phyloP scores from a whole-genome alignment of 805 yeast genomes.

The Sporopachydermia lactativora region DNA sequence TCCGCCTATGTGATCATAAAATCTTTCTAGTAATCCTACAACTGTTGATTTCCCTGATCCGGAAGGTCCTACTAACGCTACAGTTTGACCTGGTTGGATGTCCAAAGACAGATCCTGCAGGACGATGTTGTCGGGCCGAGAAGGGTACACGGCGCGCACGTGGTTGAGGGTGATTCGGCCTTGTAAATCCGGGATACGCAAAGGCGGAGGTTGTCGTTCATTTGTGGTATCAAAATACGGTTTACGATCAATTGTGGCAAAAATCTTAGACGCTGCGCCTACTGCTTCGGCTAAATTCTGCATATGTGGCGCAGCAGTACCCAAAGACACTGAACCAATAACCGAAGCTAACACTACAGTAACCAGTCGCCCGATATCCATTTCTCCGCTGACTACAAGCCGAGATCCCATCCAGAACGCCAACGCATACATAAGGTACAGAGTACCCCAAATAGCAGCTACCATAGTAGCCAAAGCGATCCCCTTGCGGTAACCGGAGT shows the following conservation, averaged over 20 bases:
- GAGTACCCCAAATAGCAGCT: constrained; percentile 22
- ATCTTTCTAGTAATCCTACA: constrained; percentile 70
- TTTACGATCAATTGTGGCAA: constrained; percentile 27
- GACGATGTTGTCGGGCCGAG: constrained; percentile 66
- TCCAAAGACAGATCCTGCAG: constrained; percentile 61
- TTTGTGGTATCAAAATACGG: constrained; percentile 22
- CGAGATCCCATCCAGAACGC: constrained; percentile 31
- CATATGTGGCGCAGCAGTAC: constrained; percentile 26
- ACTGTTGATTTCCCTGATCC: constrained; percentile 95
- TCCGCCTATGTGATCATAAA: constrained; percentile 70
- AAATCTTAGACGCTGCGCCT: constrained; percentile 25
- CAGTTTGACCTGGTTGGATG: constrained; percentile 79
- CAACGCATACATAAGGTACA: constrained; percentile 24
- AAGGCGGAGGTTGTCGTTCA: too few relatives aligned
- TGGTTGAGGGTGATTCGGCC: constrained; percentile 75
- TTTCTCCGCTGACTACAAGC: constrained; percentile 18
- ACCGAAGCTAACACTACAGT: constrained; percentile 25
- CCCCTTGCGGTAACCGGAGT: constrained; percentile 15
- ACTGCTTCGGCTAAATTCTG: constrained; percentile 23
- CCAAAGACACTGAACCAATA: constrained; percentile 28
- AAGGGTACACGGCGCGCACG: constrained; percentile 79
- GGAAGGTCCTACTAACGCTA: constrained; percentile 91
- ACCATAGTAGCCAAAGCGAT: constrained; percentile 20
- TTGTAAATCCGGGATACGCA: constrained; percentile 12
- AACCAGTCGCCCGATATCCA: constrained; percentile 20